Percentiles rank a stretch among this genome's conserved stretches.
These are phyloP conservation scores for Psilocybe cyanescens DNA, from an alignment of 768 basidiomycete genomes.

Conservation along the genomic window DNA sequence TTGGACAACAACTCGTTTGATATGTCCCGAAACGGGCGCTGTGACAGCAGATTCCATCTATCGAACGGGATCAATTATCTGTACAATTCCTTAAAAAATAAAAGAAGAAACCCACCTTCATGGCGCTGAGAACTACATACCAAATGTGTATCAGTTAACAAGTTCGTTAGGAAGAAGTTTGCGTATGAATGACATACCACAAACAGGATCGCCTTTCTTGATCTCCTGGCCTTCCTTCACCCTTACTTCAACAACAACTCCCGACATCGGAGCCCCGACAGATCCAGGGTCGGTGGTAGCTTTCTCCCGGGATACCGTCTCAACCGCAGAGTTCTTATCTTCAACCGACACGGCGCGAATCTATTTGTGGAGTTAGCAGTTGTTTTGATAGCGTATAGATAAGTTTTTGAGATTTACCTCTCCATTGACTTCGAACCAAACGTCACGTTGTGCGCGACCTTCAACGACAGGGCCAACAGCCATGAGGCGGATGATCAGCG, in stretches of 20 bases:
- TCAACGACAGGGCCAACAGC: constrained; percentile 94
- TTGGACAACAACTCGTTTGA: constrained; percentile 90
- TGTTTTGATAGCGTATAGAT: constrained; percentile 8
- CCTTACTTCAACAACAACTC: constrained; percentile 96
- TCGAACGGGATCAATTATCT: constrained; percentile 23
- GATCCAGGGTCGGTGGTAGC: constrained; percentile 93
- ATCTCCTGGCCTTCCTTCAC: constrained; percentile 98
- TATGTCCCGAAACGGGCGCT: constrained; percentile 93
- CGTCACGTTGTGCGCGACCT: constrained; percentile 90
- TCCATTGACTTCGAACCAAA: constrained; percentile 98
- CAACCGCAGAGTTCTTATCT: constrained; percentile 96
- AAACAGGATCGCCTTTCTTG: constrained; percentile 96
- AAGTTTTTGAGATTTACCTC: constrained; percentile 55
- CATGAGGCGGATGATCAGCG: constrained; percentile 93
- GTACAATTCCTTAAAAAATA: constrained; percentile 7
- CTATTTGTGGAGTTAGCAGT: constrained; percentile 41
- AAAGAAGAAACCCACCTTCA: constrained; percentile 72
- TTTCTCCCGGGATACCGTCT: constrained; percentile 93
- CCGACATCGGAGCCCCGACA: constrained; percentile 97
- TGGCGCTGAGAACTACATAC: constrained; percentile 83
- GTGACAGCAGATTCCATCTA: constrained; percentile 99
- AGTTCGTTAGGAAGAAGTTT: constrained; percentile 7
- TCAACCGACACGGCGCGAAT: constrained; percentile 94
- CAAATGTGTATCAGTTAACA: constrained; percentile 25
- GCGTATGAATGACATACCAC: constrained; percentile 57